Conservation (phyloP, 1,139 yeast species). For the Lodderomyces orthopsilosis region DNA sequence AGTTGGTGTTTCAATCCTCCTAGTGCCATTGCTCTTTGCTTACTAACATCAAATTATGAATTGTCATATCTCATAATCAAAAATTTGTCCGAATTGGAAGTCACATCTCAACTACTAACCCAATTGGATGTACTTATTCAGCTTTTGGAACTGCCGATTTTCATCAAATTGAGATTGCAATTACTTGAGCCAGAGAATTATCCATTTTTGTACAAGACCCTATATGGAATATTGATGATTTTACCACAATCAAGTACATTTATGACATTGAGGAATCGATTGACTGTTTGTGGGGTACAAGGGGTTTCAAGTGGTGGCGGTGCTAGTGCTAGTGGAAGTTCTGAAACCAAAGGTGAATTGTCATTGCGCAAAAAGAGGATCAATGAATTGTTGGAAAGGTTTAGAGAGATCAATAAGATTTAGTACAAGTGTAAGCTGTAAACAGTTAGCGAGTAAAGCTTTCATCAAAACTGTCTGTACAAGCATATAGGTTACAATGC, state of each 20-base stretch:
- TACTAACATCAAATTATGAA: conserved; percentile 86
- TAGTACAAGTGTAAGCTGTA: too few relatives aligned
- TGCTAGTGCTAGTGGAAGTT: background rate
- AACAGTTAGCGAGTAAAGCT: too few relatives aligned
- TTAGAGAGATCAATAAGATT: conserved; percentile 32
- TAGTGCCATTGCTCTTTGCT: conserved; percentile 81
- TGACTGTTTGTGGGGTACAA: conserved; percentile 23
- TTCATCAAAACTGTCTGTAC: too few relatives aligned
- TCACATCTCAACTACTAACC: conserved; percentile 65
- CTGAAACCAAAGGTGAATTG: conserved; percentile 22
- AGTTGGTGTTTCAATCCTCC: conserved; percentile 95
- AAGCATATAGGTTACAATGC: too few relatives aligned
- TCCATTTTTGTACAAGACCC: conserved; percentile 80
- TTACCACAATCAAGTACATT: conserved; percentile 96
- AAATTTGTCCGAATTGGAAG: conserved; percentile 71
- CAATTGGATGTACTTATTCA: conserved; percentile 83
- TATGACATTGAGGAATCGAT: conserved; percentile 71
- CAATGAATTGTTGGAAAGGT: conserved; percentile 59
- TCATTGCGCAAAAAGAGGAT: conserved; percentile 43
- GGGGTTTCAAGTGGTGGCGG: conserved; percentile 15
- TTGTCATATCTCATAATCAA: conserved; percentile 80
- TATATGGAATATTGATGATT: conserved; percentile 91
- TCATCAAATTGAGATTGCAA: conserved; percentile 82
- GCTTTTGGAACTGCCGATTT: conserved; percentile 77
- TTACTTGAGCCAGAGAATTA: conserved; percentile 81